phyloP scores from a whole-genome alignment of 2,329 filamentous ascomycete species.

The Sporothrix pseudoabietina region DNA sequence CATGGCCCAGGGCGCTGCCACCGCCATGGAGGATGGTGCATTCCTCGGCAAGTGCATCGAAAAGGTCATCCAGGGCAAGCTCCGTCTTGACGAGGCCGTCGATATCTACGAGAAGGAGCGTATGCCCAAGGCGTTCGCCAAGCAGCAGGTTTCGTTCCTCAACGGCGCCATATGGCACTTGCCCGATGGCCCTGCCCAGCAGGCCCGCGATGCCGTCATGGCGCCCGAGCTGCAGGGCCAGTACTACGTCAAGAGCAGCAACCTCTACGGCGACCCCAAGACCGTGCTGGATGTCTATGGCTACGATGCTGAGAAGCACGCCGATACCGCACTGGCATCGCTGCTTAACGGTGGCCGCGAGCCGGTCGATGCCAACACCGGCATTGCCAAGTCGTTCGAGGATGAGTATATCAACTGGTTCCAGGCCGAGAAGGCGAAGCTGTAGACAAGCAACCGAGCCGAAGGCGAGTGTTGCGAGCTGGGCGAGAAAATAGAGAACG shows the following conservation, averaged over 20 bases:
- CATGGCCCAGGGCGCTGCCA: constrained; percentile 50
- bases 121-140: constrained; percentile 42
- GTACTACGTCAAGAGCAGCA: constrained; percentile 46
- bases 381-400: constrained; percentile 22
- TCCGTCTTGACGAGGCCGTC: constrained; percentile 41
- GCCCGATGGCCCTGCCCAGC: constrained; percentile 46
- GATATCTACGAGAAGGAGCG: constrained; percentile 45
- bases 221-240: constrained; percentile 44
- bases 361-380: constrained; percentile 20
- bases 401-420: constrained; percentile 29
- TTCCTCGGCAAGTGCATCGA: constrained; percentile 41
- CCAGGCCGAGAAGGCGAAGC: constrained; percentile 15
- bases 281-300: constrained; percentile 53
- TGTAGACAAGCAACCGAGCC: not conserved
- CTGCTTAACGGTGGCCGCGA: constrained; percentile 27
- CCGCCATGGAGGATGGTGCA: constrained; percentile 47
- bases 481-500: not conserved
- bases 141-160: constrained; percentile 49
- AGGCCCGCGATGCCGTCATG: constrained; percentile 48
- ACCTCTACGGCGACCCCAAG: constrained; percentile 52
- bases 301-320: constrained; percentile 48
- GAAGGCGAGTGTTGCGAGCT: not conserved
- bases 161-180: constrained; percentile 54
- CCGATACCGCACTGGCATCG: constrained; percentile 15
- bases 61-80: constrained; percentile 41